phyloP scores from a whole-genome alignment of 2,329 filamentous ascomycete genomes.

The Waltergamsia citrina region DNA sequence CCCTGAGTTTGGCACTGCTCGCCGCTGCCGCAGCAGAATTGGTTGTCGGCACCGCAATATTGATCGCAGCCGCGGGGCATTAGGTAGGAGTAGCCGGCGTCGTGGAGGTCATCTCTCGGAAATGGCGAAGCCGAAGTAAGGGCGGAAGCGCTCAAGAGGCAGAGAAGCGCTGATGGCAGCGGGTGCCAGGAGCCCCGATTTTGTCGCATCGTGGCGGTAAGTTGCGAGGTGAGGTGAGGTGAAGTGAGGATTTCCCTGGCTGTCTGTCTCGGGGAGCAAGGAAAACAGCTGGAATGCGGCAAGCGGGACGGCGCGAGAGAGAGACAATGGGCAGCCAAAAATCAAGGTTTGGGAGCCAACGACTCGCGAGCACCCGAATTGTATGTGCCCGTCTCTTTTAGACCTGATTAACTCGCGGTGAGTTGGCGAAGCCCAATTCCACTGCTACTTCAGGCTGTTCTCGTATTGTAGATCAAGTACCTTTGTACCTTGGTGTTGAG shows the following conservation, averaged over 20 bases:
- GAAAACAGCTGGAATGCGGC: conserved; percentile 3
- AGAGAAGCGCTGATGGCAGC: conserved; percentile 23
- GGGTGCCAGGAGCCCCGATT: not conserved
- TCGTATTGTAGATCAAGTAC: too few species aligned
- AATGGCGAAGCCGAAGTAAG: conserved; percentile 33
- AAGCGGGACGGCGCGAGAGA: not conserved
- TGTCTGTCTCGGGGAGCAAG: too few species aligned
- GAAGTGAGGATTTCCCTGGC: too few species aligned
- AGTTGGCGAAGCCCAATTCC: too few species aligned
- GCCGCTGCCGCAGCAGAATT: conserved; percentile 42
- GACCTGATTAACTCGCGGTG: too few species aligned
- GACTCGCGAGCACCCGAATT: too few species aligned
- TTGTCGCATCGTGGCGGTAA: not conserved
- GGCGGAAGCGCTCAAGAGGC: conserved; percentile 21
- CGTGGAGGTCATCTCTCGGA: conserved; percentile 38
- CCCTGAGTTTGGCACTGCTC: conserved; percentile 41
- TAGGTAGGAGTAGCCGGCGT: conserved; percentile 39
- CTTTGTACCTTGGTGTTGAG: too few species aligned
- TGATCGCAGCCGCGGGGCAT: conserved; percentile 37
- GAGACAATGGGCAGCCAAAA: too few species aligned
- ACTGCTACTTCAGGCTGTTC: too few species aligned
- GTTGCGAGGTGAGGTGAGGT: not conserved
- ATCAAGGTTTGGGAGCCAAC: too few species aligned
- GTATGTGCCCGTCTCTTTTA: too few species aligned
- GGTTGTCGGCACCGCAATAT: conserved; percentile 44